phyloP scores from a whole-genome alignment of 2,329 filamentous ascomycete species.

The Alternaria rosae region DNA sequence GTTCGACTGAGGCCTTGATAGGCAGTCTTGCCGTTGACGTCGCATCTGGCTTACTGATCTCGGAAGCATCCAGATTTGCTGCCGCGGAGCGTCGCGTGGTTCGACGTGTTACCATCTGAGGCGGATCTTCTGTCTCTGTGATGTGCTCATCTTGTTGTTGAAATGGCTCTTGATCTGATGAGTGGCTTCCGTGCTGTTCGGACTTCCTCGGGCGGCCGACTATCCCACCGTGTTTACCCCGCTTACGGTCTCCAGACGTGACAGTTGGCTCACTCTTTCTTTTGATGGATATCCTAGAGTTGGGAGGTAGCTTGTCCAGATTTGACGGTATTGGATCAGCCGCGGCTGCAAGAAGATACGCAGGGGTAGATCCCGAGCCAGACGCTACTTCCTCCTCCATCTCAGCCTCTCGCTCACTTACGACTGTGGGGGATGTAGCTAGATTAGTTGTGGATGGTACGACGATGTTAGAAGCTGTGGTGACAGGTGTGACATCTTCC shows the following conservation, averaged over 20 bases:
- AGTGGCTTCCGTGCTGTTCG: neutral
- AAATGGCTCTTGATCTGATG: neutral
- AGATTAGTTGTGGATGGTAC: neutral
- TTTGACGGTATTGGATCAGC: constrained; percentile 28
- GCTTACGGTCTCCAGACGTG: constrained; percentile 17
- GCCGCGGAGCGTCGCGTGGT: constrained; percentile 20
- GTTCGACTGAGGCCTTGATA: neutral
- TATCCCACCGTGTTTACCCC: constrained; percentile 20
- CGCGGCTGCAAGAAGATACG: constrained; percentile 27
- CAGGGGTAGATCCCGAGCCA: neutral
- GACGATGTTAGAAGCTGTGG: neutral
- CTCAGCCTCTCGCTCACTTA: neutral
- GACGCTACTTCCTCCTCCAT: neutral
- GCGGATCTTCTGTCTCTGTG: neutral
- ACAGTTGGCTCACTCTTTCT: constrained; percentile 24
- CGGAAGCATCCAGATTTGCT: neutral
- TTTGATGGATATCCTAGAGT: constrained; percentile 16
- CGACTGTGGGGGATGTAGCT: neutral
- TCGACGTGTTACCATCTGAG: constrained; percentile 21
- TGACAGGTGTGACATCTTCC: neutral
- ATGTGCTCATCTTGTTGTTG: neutral
- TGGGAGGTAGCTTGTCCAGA: constrained; percentile 30
- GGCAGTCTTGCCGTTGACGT: neutral
- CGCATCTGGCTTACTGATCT: neutral
- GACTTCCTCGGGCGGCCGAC: constrained; percentile 26